Evolutionary conservation across 768 basidiomycete genomes (phyloP).

Genomic region (Amyloporia xantha): DNA sequence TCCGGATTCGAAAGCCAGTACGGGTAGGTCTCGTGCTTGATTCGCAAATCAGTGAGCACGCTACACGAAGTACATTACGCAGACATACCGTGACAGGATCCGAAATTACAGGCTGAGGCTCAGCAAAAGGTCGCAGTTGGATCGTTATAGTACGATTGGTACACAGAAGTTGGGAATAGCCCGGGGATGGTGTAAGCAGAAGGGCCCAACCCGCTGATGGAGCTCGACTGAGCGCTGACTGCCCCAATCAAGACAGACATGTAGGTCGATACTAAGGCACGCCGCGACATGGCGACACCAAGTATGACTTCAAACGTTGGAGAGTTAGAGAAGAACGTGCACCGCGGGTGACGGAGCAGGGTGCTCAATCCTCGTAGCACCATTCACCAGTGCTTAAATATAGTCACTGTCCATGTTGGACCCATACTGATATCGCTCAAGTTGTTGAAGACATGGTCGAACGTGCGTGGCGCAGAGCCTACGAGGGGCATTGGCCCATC

Average conservation of each 20-base stretch:
- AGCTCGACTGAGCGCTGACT: not conserved
- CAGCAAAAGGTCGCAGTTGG: slow-evolving; percentile 64
- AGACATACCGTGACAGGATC: slow-evolving; percentile 54
- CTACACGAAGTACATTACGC: slow-evolving; percentile 1
- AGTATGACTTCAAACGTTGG: too few species aligned
- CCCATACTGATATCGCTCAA: too few species aligned
- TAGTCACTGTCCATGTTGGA: too few species aligned
- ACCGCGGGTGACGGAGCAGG: too few species aligned
- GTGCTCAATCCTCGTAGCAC: too few species aligned
- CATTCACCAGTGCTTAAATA: too few species aligned
- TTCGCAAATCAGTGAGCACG: not conserved
- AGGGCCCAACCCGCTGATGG: slow-evolving; percentile 15
- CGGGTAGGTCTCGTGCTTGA: slow-evolving; percentile 52
- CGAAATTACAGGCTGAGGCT: slow-evolving; percentile 68
- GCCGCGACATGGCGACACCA: too few species aligned
- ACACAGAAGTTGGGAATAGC: slow-evolving; percentile 57
- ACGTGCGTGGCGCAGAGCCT: too few species aligned
- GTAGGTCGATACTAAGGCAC: too few species aligned
- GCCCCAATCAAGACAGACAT: not conserved
- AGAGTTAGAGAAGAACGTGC: too few species aligned
- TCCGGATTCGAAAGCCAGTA: slow-evolving; percentile 56
- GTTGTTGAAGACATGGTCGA: too few species aligned
- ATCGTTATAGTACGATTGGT: slow-evolving; percentile 60
- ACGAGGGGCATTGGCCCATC: too few species aligned
- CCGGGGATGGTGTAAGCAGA: slow-evolving; percentile 55